These are phyloP conservation scores for Pythium oligandrum DNA, from an alignment of 352 stramenopile species.

Conservation along the genomic window DNA sequence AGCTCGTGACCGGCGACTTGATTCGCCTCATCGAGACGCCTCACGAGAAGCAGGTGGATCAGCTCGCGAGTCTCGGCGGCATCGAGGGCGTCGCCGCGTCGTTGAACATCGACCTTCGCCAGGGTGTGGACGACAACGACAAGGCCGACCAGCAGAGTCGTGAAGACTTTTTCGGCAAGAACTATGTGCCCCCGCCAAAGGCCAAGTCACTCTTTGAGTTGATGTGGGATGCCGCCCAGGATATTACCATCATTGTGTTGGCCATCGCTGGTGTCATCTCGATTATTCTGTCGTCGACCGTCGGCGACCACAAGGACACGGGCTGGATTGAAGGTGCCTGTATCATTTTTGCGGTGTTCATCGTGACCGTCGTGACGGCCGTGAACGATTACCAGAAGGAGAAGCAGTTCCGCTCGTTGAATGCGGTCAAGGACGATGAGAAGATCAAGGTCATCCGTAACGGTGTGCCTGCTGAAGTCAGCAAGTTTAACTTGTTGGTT, in stretches of 20 bases:
- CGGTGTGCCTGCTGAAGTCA: conserved; percentile 16
- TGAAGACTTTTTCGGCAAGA: too few species aligned
- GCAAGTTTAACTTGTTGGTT: conserved; percentile 29
- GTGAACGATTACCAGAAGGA: conserved; percentile 88
- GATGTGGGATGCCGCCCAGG: too few species aligned
- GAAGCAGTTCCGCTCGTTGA: conserved; percentile 61
- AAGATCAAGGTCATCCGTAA: conserved; percentile 38
- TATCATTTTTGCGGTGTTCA: conserved; percentile 79
- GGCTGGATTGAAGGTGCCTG: conserved; percentile 89
- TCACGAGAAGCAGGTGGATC: too few species aligned
- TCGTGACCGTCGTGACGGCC: conserved; percentile 85
- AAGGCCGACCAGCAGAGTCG: too few species aligned
- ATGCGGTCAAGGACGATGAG: conserved; percentile 62
- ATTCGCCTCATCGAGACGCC: conserved; percentile 7
- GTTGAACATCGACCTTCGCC: too few species aligned
- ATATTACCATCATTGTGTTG: conserved; percentile 61
- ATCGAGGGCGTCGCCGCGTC: too few species aligned
- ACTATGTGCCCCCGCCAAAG: too few species aligned
- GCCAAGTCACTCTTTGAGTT: too few species aligned
- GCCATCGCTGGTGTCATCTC: conserved; percentile 48
- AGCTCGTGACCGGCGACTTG: conserved; percentile 2
- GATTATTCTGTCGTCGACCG: conserved; percentile 36
- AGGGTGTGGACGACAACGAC: too few species aligned
- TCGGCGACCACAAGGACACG: conserved; percentile 16
- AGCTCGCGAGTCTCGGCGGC: too few species aligned